Base-by-base conservation (phyloP, 2,329 filamentous ascomycete genomes). In the Furcasterigmium furcatum region DNA sequence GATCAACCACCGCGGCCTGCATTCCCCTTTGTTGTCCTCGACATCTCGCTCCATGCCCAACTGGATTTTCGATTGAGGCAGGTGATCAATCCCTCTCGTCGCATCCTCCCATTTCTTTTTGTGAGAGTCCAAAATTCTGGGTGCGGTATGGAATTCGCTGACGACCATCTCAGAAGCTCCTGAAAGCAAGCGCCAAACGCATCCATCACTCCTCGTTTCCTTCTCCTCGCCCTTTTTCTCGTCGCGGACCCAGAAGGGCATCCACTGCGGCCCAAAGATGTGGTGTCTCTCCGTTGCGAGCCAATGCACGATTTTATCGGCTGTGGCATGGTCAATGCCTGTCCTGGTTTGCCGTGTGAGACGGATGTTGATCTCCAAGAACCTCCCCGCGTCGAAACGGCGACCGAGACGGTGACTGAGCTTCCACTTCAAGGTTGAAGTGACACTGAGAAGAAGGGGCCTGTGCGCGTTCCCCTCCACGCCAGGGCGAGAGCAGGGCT, bases 331-430 rank as follows among this genome's bases (percentile, higher is more conserved):
- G 14, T 58, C 63, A 3, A 0, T 65, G 60, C 0, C 58, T 54
- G 2, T 61, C 52, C 3, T 54, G 13, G 4, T 8, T 60, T 1
- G 58, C 59, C 1, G 55, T 61, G 0, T 71, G 64, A 0, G 67
- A 67, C 0, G 79, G 5, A 83, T 64, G 5, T 71, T 57, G 1
- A 85, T 46, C 44, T 84, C 77, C 2, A 85, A 49, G 38, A 83
- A 83, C 1, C 81, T 70, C 50, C 84, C 80, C 0, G 72, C 60
- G 0, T 81, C 80, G 51, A 82, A 82, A 5, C 72, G 73, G 12
- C 81, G 72, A 18, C 65, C 63, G 1, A 84, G 58, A 2, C 81
- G 74, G 56, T 80, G 71, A 0, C 73, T 65, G 3, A 67, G 55
- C 21, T 80, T 75, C 2, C 81, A 55, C 9, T 61, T 66, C 2